Evolutionary conservation across 2,329 filamentous ascomycete species (phyloP).

Genomic region (Fusarium sp.): DNA sequence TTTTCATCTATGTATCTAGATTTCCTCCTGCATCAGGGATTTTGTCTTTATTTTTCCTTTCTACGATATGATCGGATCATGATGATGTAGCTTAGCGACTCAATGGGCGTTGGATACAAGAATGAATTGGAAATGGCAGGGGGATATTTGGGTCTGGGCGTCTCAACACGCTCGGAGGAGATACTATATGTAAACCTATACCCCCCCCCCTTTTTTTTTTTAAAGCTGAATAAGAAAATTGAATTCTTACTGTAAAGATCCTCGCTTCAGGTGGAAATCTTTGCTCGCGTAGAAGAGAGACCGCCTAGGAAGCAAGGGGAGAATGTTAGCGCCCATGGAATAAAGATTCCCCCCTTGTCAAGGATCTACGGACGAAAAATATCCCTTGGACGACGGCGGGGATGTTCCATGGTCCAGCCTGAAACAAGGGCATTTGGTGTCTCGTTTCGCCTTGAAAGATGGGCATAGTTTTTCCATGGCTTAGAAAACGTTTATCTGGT

Average conservation of each 20-base stretch:
- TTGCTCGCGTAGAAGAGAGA: not conserved
- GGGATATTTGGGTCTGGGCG: conserved; percentile 17
- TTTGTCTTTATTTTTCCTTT: conserved; percentile 8
- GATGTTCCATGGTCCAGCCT: too few relatives aligned
- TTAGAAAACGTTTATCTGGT: conserved; percentile 23
- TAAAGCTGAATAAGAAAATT: not conserved
- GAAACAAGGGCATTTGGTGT: conserved; percentile 38
- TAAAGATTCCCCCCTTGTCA: not conserved
- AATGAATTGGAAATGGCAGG: conserved; percentile 14
- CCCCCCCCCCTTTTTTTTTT: too few relatives aligned
- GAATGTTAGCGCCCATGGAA: not conserved
- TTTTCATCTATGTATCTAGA: conserved; percentile 20
- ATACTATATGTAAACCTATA: conserved; percentile 12
- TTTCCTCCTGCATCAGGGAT: conserved; percentile 24
- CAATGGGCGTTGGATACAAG: conserved; percentile 30
- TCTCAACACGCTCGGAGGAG: conserved; percentile 38
- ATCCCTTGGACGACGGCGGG: conserved; percentile 5
- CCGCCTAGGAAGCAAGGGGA: not conserved
- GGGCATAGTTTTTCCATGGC: conserved; percentile 36
- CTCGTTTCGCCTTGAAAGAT: conserved; percentile 27
- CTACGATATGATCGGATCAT: conserved; percentile 28
- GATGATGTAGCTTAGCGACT: conserved; percentile 36
- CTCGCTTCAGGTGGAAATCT: not conserved
- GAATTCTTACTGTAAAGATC: not conserved
- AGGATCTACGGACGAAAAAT: conserved; percentile 10